Base-by-base conservation (phyloP, 495 filamentous ascomycete genomes). In the Hyaloscypha variabilis region DNA sequence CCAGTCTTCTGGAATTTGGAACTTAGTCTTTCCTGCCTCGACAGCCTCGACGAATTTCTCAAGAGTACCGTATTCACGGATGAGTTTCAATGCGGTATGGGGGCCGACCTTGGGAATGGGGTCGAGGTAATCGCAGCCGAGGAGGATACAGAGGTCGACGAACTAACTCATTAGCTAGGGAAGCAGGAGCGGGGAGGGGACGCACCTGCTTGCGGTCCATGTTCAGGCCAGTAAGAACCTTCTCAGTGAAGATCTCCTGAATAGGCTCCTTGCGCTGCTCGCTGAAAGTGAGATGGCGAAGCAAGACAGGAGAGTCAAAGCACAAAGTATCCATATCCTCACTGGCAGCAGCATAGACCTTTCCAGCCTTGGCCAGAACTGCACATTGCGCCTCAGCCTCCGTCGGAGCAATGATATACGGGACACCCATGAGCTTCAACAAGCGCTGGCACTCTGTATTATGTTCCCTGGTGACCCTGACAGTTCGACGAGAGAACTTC, bases 301-400 rank as follows among this genome's bases (percentile, higher is more conserved):
- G 80, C 26, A 99, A 80, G 67, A 99, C 91, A 0, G 95, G 95
- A 14, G 93, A 82, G 65, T 97, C 87, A 74, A 98, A 99, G 74
- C 95, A 97, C 21, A 99, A 80, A 0, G 95, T 99, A 73, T 99
- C 95, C 95, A 99, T 99, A 79, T 99, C 95, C 80, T 99, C 95
- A 50, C 90, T 94, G 1, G 95, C 95, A 28, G 95, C 95, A 19
- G 93, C 95, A 68, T 95, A 99, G 34, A 99, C 95, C 78, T 97
- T 98, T 13, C 92, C 94, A 19, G 91, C 95, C 60, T 91, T 83
- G 2, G 95, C 95, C 60, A 99, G 82, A 31, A 89, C 90, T 0
- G 95, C 96, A 69, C 95, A 99, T 72, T 99, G 95, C 2, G 95
- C 95, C 78, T 99, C 95, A 6, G 95, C 95, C 77, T 99, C 95